Conservation (phyloP, 257 asterid species). For the Mentha longifolia region DNA sequence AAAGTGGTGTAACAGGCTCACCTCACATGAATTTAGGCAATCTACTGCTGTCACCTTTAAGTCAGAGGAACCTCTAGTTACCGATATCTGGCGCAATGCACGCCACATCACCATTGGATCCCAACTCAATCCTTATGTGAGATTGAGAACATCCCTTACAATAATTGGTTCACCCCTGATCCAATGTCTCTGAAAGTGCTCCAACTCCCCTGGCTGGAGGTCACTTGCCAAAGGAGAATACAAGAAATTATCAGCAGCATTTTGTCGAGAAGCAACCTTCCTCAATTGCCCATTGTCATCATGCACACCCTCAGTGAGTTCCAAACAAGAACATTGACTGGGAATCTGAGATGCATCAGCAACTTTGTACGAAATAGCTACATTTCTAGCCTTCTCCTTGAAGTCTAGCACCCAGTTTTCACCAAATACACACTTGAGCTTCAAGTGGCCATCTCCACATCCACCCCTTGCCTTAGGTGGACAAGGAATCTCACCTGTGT, state of each 20-base stretch:
- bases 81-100: conserved; percentile 51
- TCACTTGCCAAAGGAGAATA: conserved; percentile 58
- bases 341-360: too few relatives aligned
- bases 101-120: conserved; percentile 89
- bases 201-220: conserved; percentile 43
- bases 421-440: too few relatives aligned
- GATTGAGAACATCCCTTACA: conserved; percentile 50
- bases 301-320: too few relatives aligned
- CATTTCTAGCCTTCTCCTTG: too few relatives aligned
- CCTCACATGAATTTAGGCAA: conserved; percentile 76
- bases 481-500: too few relatives aligned
- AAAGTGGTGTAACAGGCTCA: conserved; percentile 18
- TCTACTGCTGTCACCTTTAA: conserved; percentile 59
- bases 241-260: conserved; percentile 53
- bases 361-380: too few relatives aligned
- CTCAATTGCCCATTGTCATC: conserved; percentile 28
- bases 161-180: too few relatives aligned
- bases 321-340: too few relatives aligned
- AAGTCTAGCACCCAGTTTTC: too few relatives aligned
- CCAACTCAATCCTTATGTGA: too few relatives aligned
- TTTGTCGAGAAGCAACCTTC: conserved; percentile 47
- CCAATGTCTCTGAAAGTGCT: conserved; percentile 70
- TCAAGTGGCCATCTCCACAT: too few relatives aligned
- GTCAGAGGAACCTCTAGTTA: conserved; percentile 44
- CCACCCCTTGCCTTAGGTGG: too few relatives aligned